Evolutionary conservation across 768 basidiomycete species (phyloP), one percentile per base, ranked within the genome.

Genomic region (Amyloporia xantha): DNA sequence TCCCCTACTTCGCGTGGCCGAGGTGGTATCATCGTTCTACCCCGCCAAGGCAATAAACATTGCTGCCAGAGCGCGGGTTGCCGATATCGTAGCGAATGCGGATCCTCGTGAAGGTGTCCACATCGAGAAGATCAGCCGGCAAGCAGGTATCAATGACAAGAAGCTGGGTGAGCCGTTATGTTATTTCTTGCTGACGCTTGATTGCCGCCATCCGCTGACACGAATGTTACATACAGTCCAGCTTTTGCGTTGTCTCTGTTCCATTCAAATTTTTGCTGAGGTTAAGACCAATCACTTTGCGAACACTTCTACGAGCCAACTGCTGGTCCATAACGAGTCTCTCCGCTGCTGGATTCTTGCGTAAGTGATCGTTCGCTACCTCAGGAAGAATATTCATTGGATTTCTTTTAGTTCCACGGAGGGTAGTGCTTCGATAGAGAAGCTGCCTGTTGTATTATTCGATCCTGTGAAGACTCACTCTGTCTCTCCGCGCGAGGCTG

Each of bases 391-490:
- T n/a, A n/a, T n/a, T n/a, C n/a, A n/a, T n/a, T n/a, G n/a, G n/a
- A n/a, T n/a, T n/a, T n/a, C n/a, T n/a, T n/a, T n/a, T n/a, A 33
- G 30, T 33, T 33, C 30, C 15, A 33, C 15, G 7, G 9, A 33
- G 15, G 30, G 30, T 7, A 15, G 30, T 39, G 38, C 38, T 39
- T 17, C 30, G 4, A 19, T 25, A 6, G 43, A 27, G 37, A 49
- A 52, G n/a, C 45, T 55, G 6, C 54, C 54, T 9, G 44, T 48
- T 2, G 40, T 43, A 3, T 27, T 55, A 6, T 27, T 39, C 19
- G 48, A 52, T 21, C 51, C 48, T 5, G 35, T 25, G 11, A 47
- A 25, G 36, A 50, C 48, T 3, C 37, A 49, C 35, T 52, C 54
- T 4, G 28, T 13, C 5, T 50, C 49, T 3, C 30, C 23, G 5